phyloP scores from a whole-genome alignment of 2,329 filamentous ascomycete genomes.

The Myriosclerotinia duriaeana region DNA sequence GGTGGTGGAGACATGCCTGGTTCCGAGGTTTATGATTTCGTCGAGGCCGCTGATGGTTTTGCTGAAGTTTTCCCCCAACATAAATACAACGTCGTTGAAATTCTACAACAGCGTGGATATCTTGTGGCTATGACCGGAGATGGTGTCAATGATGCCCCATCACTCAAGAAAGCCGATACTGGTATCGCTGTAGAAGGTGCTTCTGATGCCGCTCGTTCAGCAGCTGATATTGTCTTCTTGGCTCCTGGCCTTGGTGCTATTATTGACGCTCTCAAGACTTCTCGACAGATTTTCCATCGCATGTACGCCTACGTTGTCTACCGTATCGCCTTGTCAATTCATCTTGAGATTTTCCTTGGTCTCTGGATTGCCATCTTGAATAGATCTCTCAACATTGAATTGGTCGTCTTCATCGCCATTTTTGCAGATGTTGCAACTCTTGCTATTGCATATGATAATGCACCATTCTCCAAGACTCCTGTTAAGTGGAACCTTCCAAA shows the following conservation, averaged over 20 bases:
- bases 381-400: constrained; percentile 76
- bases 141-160: constrained; percentile 91
- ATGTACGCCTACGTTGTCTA: constrained; percentile 97
- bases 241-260: constrained; percentile 88
- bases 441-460: constrained; percentile 91
- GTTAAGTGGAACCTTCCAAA: constrained; percentile 96
- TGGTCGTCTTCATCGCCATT: constrained; percentile 92
- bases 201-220: constrained; percentile 85
- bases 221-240: constrained; percentile 91
- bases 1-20: constrained; percentile 90
- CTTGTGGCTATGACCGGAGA: constrained; percentile 96
- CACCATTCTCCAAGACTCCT: constrained; percentile 78
- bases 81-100: constrained; percentile 93
- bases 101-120: constrained; percentile 89
- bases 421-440: constrained; percentile 91
- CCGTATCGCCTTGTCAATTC: constrained; percentile 87
- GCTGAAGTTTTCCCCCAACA: constrained; percentile 93
- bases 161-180: constrained; percentile 92
- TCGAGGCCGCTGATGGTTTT: constrained; percentile 92
- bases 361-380: constrained; percentile 90
- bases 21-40: constrained; percentile 92
- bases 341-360: constrained; percentile 88
- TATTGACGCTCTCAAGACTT: constrained; percentile 89
- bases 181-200: constrained; percentile 93
- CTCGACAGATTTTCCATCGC: constrained; percentile 91